Base-by-base conservation (phyloP, 1,139 yeast genomes). In the Scheffersomyces stambukii region DNA sequence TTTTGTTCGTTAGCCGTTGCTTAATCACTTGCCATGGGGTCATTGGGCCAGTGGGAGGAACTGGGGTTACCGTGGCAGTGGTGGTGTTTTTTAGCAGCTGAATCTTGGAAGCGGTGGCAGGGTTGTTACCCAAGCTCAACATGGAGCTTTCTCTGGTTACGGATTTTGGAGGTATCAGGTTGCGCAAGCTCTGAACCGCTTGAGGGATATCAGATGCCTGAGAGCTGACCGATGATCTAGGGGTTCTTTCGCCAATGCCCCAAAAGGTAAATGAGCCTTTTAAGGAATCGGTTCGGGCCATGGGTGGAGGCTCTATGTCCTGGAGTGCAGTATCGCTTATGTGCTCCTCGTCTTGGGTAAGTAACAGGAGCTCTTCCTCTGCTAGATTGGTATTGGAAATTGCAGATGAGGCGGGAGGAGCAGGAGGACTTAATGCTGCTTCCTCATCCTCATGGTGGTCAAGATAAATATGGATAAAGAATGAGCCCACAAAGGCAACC, bases 191-290 rank as follows among this genome's bases (percentile, higher is more conserved):
- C n/a, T n/a, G n/a, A n/a, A n/a, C n/a, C n/a, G n/a, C n/a, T n/a
- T n/a, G n/a, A n/a, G n/a, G n/a, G n/a, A n/a, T n/a, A n/a, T n/a
- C n/a, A n/a, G n/a, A n/a, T n/a, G n/a, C n/a, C n/a, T n/a, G n/a
- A 4, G 45, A 46, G 13, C 48, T 42, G 15, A 43, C 35, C 0
- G 62, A 54, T 4, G 50, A 37, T 16, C 57, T 37, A 2, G 63
- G 58, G 3, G 60, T 49, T 23, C 36, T 33, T 13, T 36, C 31
- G n/a, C 44, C 44, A 13, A 39, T 28, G 3, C 44, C 71, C 70
- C 70, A 64, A 32, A 60, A 64, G 0, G 64, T 48, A 24, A 64
- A 48, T 1, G 70, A 63, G 2, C 69, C 70, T 10, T 48, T 35
- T 9, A 54, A 49, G 7, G 54, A 49, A 26, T 32, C 48, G 19